Evolutionary conservation across 495 filamentous ascomycete genomes (phyloP), one percentile per base, ranked within the genome.

Genomic region (Tetracladium setigerum): DNA sequence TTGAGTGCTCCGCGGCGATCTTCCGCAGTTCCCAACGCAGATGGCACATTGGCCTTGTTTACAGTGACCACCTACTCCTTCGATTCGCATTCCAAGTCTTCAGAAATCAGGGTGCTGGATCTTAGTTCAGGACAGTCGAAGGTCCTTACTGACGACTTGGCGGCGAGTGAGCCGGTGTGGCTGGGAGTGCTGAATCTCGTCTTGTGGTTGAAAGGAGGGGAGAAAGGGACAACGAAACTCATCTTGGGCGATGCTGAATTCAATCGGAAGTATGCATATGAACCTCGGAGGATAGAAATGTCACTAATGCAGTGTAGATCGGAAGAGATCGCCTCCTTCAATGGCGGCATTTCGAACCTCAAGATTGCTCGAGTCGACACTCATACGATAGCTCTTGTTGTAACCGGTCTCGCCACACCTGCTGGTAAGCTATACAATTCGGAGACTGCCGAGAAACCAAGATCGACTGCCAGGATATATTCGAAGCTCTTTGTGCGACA

Each of bases 1-100:
- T 79, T 97, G 56, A 81, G 82, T 56, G 88, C 89, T 12, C 88
- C 91, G 24, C 79, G 91, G 30, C 80, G 91, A 34, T 86, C 85
- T 35, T 59, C 80, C 16, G 89, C 84, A 18, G 64, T 82, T 12
- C 89, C 91, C 24, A 95, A 92, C 61, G 56, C 75, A 5, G 68
- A 76, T 30, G 88, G 85, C 5, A 85, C 73, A 12, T 68, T 78
- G 35, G 80, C 83, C 15, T 68, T 91, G 10, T 92, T 84, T 56
- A 82, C 82, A 35, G 78, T 65, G 0, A 86, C 85, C 0, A 80
- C 82, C 7, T 97, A 95, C 60, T 89, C 81, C 16, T 96, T 97
- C 65, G 73, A 86, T 38, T 70, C 78, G 0, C 90, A 95, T 62
- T 74, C 75, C 38, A 87, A 84, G 65, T 83, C 69, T 11, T 73